Base-by-base conservation (phyloP, 2,329 filamentous ascomycete genomes). In the Pleomassaria siparia region DNA sequence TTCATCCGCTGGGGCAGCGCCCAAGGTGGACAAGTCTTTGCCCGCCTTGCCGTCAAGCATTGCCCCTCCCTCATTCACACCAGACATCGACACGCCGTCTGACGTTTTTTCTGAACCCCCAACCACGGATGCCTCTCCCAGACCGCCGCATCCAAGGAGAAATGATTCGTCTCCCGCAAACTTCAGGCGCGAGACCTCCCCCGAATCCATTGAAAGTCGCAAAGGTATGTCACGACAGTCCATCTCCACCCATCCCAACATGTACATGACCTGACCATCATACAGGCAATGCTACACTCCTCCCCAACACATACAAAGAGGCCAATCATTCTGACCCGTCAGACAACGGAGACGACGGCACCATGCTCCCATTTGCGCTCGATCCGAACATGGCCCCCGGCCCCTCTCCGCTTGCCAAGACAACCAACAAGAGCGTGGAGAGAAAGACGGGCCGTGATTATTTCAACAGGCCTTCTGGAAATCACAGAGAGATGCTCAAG, bases 1-100 rank as follows among this genome's bases (percentile, higher is more conserved):
- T 12, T 47, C 56, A 11, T 56, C 66, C 42, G 55, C 59, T n/a
- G 58, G 63, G 1, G 55, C 83, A 78, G 43, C 58, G 10, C 81
- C 85, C 16, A 85, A 89, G 53, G 83, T 88, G 30, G 92, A 99
- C 69, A 97, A 97, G 71, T 95, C 91, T 6, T 76, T 99, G 28
- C 94, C 94, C 16, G 94, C 94, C 21, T 79, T 97, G 20, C 94
- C 92, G 24, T 88, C 89, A 5, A 89, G 83, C 59, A 87, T 85
- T 24, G 78, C 84, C 25, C 78, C 83, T 28, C 79, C 80, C 29
- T 82, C 80, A 54, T 88, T 86, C 62, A 81, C 76, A 3, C 74
- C 76, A 6, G 76, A 80, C 42, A 64, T 73, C 29, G 80, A 84
- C 42, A 80, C 80, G 10, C 82, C 76, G 64, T 84, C 66, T 65